A percentile compares a stretch with the other conserved stretches of the same genome.
Conservation (phyloP, 192 early-diverging fungal genomes). For the Umbelopsis sp. region DNA sequence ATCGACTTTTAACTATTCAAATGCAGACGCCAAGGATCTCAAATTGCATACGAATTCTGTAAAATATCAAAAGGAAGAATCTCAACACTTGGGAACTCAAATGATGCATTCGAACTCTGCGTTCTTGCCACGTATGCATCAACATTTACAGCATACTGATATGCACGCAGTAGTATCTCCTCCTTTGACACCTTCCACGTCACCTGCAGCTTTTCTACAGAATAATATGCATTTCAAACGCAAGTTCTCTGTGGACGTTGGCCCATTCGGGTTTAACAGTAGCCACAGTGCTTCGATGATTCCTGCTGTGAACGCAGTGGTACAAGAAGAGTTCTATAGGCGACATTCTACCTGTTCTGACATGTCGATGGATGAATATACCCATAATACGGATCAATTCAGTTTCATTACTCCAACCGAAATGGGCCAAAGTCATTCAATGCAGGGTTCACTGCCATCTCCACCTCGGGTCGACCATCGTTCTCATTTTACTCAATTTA, state of each 20-base stretch:
- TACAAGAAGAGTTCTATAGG: slow-evolving; percentile 12
- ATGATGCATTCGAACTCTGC: slow-evolving; percentile 9
- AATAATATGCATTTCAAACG: slow-evolving; percentile 17
- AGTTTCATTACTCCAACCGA: neutral
- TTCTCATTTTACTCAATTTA: slow-evolving; percentile 9
- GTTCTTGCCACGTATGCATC: slow-evolving; percentile 11
- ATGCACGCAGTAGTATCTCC: slow-evolving; percentile 25
- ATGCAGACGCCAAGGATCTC: neutral
- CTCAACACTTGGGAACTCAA: neutral
- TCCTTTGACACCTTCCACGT: slow-evolving; percentile 33
- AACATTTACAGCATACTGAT: slow-evolving; percentile 9
- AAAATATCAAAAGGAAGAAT: neutral
- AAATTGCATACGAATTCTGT: neutral
- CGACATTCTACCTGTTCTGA: slow-evolving; percentile 19
- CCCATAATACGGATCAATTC: slow-evolving; percentile 8
- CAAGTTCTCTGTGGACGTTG: slow-evolving; percentile 34
- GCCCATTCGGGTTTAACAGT: slow-evolving; percentile 24
- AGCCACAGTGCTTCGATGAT: slow-evolving; percentile 17
- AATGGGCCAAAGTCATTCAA: neutral
- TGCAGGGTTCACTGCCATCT: slow-evolving; percentile 1
- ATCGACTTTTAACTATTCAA: neutral
- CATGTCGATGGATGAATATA: slow-evolving; percentile 18
- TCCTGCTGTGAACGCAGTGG: neutral
- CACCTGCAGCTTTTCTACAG: slow-evolving; percentile 20
- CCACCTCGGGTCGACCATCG: slow-evolving; percentile 13